Percentiles rank a stretch among this genome's conserved stretches.
Evolutionary conservation across 805 yeast genomes (phyloP).

Genomic region (Candida koratica): DNA sequence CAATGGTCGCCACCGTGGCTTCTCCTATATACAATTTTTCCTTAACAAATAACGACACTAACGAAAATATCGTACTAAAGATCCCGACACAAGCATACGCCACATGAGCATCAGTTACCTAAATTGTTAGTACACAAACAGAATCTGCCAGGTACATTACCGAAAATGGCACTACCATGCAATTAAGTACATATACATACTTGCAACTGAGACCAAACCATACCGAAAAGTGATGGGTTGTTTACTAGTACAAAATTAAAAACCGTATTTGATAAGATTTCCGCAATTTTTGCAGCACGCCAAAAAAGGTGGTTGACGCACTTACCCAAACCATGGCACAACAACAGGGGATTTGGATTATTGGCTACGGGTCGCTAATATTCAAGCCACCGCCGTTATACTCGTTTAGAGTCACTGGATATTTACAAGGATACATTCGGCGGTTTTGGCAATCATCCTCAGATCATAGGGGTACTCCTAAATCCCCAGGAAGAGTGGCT

Average conservation of each 20-base stretch:
- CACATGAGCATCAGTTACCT: slow-evolving; percentile 65
- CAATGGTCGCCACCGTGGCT: slow-evolving; percentile 82
- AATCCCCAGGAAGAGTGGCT: slow-evolving; percentile 83
- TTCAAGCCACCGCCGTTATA: slow-evolving; percentile 85
- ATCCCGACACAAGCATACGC: slow-evolving; percentile 87
- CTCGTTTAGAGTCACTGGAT: slow-evolving; percentile 62
- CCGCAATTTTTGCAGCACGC: slow-evolving; percentile 4
- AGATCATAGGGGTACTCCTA: slow-evolving; percentile 88
- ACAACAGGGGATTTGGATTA: slow-evolving; percentile 59
- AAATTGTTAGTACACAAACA: slow-evolving; percentile 13
- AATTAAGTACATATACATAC: slow-evolving; percentile 25
- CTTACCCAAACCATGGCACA: neutral
- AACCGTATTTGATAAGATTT: neutral
- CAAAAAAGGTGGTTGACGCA: neutral
- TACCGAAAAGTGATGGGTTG: slow-evolving; percentile 6
- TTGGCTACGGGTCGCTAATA: slow-evolving; percentile 86
- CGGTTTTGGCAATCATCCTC: slow-evolving; percentile 89
- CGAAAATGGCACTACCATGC: neutral
- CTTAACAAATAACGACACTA: slow-evolving; percentile 76
- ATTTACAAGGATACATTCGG: slow-evolving; percentile 69
- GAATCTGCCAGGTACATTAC: neutral
- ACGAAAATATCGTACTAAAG: slow-evolving; percentile 74
- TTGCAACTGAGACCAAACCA: slow-evolving; percentile 34
- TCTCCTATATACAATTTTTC: slow-evolving; percentile 86
- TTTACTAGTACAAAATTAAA: no score